phyloP scores from a whole-genome alignment of 1,284 basidiomycete species.

The Trichosporon inkin region DNA sequence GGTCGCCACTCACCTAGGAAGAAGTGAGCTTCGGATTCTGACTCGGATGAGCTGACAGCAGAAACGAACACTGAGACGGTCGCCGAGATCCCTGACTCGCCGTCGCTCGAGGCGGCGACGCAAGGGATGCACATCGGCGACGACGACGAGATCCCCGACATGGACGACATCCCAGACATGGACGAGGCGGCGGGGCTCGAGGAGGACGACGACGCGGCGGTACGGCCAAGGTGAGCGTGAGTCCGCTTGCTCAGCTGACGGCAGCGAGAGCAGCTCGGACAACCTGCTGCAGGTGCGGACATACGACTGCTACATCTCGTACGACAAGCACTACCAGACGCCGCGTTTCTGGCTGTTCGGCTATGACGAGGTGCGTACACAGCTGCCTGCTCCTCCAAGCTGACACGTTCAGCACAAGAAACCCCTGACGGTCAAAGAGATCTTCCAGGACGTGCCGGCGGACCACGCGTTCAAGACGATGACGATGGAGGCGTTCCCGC shows the following conservation, averaged over 20 bases:
- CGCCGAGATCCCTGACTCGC: conserved; percentile 44
- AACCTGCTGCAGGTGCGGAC: conserved; percentile 93
- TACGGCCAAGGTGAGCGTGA: conserved; percentile 16
- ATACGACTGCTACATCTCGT: conserved; percentile 98
- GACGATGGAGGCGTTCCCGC: conserved; percentile 96
- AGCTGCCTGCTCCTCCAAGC: neutral
- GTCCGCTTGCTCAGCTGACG: neutral
- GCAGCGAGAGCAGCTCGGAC: conserved; percentile 32
- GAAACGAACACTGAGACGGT: conserved; percentile 36
- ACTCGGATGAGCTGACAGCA: conserved; percentile 16
- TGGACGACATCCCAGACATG: conserved; percentile 91
- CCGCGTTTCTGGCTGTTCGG: conserved; percentile 91
- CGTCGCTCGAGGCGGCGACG: conserved; percentile 40
- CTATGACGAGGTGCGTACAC: conserved; percentile 64
- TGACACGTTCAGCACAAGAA: conserved; percentile 60
- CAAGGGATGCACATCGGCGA: conserved; percentile 49
- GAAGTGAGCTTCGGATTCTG: conserved; percentile 31
- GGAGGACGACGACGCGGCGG: conserved; percentile 63
- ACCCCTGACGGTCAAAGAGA: conserved; percentile 78
- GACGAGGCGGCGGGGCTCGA: conserved; percentile 69
- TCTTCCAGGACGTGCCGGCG: conserved; percentile 95
- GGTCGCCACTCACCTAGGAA: conserved; percentile 53
- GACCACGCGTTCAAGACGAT: conserved; percentile 99
- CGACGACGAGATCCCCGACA: conserved; percentile 63
- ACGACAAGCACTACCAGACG: conserved; percentile 98